These are phyloP conservation scores for Salix purpurea DNA, from an alignment of 345 rosid species.

Conservation along the genomic window DNA sequence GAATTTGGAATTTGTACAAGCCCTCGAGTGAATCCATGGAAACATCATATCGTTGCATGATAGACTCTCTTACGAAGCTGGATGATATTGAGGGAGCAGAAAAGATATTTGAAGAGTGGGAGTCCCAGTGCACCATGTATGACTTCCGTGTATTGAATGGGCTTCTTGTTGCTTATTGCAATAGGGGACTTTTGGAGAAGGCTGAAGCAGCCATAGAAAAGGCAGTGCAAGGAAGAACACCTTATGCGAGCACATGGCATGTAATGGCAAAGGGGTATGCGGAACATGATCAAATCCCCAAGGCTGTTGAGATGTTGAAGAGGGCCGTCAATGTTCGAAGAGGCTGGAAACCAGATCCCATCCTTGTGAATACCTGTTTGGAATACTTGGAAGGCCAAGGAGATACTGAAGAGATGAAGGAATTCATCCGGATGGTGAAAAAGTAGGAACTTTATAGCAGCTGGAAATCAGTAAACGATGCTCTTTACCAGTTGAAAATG, in stretches of 20 bases:
- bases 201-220: slow-evolving; percentile 25
- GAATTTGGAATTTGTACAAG: slow-evolving; percentile 27
- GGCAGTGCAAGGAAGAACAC: slow-evolving; percentile 12
- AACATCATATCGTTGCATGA: slow-evolving; percentile 7
- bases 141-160: slow-evolving; percentile 18
- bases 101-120: slow-evolving; percentile 27
- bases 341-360: slow-evolving; percentile 17
- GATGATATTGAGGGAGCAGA: slow-evolving; percentile 38
- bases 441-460: slow-evolving; percentile 1
- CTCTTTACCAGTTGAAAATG: slow-evolving; percentile 18
- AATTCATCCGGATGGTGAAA: slow-evolving; percentile 14
- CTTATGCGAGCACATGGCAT: slow-evolving; percentile 21
- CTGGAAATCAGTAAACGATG: slow-evolving; percentile 14
- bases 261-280: slow-evolving; percentile 19
- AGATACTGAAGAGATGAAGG: slow-evolving; percentile 19
- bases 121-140: slow-evolving; percentile 11
- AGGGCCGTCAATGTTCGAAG: slow-evolving; percentile 3
- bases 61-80: slow-evolving; percentile 15
- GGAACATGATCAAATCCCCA: slow-evolving; percentile 15
- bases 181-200: slow-evolving; percentile 19
- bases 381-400: slow-evolving; percentile 25
- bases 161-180: slow-evolving; percentile 25
- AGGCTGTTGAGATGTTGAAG: slow-evolving; percentile 32
- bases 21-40: neutral
- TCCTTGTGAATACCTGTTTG: slow-evolving; percentile 18